phyloP scores from a whole-genome alignment of 2,329 filamentous ascomycete genomes.

The Diaporthe caulivora region DNA sequence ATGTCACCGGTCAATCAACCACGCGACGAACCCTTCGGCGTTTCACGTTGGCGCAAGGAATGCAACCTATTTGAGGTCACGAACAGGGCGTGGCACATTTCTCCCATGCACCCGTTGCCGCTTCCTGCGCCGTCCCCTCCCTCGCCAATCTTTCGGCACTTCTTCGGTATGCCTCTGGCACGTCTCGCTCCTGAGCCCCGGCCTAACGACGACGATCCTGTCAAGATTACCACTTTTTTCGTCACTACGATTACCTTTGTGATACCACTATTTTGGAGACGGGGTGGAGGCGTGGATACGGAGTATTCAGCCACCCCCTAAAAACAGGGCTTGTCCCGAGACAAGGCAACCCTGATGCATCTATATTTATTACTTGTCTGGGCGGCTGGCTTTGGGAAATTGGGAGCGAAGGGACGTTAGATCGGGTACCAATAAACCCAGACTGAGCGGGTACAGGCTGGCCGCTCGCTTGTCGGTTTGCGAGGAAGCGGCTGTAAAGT shows the following conservation, averaged over 20 bases:
- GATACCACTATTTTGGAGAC: slow-evolving; percentile 40
- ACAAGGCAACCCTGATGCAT: slow-evolving; percentile 36
- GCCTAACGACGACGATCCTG: slow-evolving; percentile 22
- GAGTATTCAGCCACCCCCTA: slow-evolving; percentile 23
- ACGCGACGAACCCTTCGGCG: slow-evolving; percentile 38
- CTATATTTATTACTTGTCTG: slow-evolving; percentile 34
- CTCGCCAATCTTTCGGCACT: slow-evolving; percentile 46
- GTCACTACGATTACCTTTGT: slow-evolving; percentile 41
- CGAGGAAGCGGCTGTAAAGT: slow-evolving; percentile 10
- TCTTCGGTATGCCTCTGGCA: slow-evolving; percentile 32
- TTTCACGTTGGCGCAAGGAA: slow-evolving; percentile 36
- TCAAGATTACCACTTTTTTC: slow-evolving; percentile 37
- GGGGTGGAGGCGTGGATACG: slow-evolving; percentile 13
- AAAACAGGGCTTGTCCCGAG: slow-evolving; percentile 27
- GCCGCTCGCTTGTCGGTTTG: slow-evolving; percentile 34
- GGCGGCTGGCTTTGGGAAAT: slow-evolving; percentile 24
- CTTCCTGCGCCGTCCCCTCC: slow-evolving; percentile 56
- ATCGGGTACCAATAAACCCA: slow-evolving; percentile 21
- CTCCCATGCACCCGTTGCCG: slow-evolving; percentile 44
- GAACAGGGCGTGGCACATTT: slow-evolving; percentile 44
- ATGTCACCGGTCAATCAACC: slow-evolving; percentile 43
- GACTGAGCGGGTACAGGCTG: slow-evolving; percentile 35
- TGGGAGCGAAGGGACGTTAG: slow-evolving; percentile 16
- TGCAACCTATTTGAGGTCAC: slow-evolving; percentile 39
- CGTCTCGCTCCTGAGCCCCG: slow-evolving; percentile 22